Evolutionary conservation across 2,329 filamentous ascomycete species (phyloP).

Genomic region (Ustilaginoidea virens): DNA sequence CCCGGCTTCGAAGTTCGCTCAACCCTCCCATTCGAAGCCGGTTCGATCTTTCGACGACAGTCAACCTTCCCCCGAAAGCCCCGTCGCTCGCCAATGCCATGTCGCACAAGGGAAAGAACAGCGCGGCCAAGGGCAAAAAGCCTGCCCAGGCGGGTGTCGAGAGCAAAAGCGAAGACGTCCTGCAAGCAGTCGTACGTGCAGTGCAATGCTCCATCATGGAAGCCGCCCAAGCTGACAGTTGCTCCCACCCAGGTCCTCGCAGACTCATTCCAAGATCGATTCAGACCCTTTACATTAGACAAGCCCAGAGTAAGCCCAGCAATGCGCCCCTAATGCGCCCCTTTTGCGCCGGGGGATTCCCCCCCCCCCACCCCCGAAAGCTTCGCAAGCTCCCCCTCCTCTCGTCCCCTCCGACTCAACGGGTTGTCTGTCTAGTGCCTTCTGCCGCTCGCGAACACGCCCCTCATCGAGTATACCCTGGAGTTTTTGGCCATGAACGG

Average conservation of each 20-base stretch:
- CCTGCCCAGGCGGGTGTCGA: slow-evolving; percentile 33
- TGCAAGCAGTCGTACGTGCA: slow-evolving; percentile 38
- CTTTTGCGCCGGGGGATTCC: too few relatives aligned
- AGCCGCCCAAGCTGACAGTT: slow-evolving; percentile 7
- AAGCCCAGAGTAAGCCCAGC: slow-evolving; percentile 54
- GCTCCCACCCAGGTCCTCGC: slow-evolving; percentile 52
- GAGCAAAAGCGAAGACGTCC: slow-evolving; percentile 39
- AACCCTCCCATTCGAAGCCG: too few relatives aligned
- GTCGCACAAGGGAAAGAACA: slow-evolving; percentile 30
- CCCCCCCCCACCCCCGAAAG: too few relatives aligned
- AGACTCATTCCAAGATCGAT: slow-evolving; percentile 88
- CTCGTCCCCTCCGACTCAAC: too few relatives aligned
- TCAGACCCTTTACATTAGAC: slow-evolving; percentile 77
- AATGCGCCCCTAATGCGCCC: not conserved
- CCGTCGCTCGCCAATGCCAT: slow-evolving; percentile 16
- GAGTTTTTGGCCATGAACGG: slow-evolving; percentile 92
- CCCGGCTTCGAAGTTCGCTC: too few relatives aligned
- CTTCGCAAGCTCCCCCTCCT: too few relatives aligned
- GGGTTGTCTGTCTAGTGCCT: slow-evolving; percentile 50
- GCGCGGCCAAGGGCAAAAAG: slow-evolving; percentile 35
- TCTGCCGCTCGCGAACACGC: slow-evolving; percentile 80
- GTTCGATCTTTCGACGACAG: too few relatives aligned
- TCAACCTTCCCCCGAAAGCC: too few relatives aligned
- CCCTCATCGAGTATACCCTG: slow-evolving; percentile 92
- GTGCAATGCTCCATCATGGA: slow-evolving; percentile 10